Percentiles rank a stretch among this genome's conserved stretches.
Conservation (phyloP, 768 basidiomycete species). For the Pleurotus salmoneostramineus region DNA sequence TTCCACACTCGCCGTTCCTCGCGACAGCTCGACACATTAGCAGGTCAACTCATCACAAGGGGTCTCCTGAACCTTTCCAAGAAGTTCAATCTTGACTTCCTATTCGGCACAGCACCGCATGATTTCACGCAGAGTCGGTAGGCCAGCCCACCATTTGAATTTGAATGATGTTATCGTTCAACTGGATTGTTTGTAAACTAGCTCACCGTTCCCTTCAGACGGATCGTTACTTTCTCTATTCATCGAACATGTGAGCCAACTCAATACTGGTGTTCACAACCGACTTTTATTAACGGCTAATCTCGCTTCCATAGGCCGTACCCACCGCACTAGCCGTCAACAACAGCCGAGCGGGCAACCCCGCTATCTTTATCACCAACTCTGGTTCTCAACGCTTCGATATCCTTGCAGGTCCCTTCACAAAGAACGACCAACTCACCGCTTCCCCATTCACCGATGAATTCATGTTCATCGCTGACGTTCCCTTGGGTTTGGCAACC, state of each 20-base stretch:
- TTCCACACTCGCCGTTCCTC: constrained; percentile 61
- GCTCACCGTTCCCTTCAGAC: constrained; percentile 60
- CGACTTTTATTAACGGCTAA: no score
- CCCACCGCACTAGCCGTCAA: constrained; percentile 57
- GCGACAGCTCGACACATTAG: constrained; percentile 55
- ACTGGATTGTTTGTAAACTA: constrained; percentile 17
- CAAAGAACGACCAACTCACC: constrained; percentile 78
- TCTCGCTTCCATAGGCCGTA: constrained; percentile 31
- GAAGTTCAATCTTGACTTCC: constrained; percentile 56
- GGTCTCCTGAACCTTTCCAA: constrained; percentile 50
- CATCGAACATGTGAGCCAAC: constrained; percentile 36
- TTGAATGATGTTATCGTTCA: no score
- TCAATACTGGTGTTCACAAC: not conserved
- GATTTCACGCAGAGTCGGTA: constrained; percentile 68
- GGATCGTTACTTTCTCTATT: constrained; percentile 58
- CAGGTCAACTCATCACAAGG: constrained; percentile 48
- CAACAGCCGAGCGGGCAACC: constrained; percentile 56
- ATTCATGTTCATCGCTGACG: constrained; percentile 58
- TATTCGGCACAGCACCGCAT: constrained; percentile 72
- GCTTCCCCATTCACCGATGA: constrained; percentile 64
- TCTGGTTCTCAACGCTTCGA: constrained; percentile 65
- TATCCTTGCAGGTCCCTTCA: constrained; percentile 66
- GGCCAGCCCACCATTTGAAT: no score
- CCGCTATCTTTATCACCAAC: constrained; percentile 63
- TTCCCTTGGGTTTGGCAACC: constrained; percentile 47